phyloP scores from a whole-genome alignment of 441 rosid genomes.

The Syzygium malaccense region DNA sequence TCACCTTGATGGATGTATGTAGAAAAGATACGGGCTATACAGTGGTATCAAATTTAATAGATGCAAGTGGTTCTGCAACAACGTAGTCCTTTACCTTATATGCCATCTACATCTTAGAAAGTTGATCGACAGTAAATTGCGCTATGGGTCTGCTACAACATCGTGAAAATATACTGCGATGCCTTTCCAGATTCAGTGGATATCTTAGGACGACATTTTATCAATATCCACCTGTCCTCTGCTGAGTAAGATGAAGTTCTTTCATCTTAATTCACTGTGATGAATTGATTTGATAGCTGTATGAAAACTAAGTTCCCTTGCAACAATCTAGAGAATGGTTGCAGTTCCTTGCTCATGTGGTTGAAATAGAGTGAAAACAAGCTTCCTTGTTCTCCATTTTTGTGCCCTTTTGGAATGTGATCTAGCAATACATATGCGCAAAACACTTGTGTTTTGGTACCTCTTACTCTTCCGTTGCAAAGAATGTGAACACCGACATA shows the following conservation, averaged over 20 bases:
- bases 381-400: background rate
- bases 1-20: conserved; percentile 19
- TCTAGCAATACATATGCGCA: background rate
- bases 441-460: background rate
- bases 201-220: conserved; percentile 14
- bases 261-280: background rate
- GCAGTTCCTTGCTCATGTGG: background rate
- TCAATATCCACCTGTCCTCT: conserved; percentile 15
- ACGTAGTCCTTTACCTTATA: background rate
- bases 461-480: background rate
- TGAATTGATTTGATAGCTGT: background rate
- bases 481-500: background rate
- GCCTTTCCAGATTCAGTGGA: conserved; percentile 22
- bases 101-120: background rate
- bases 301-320: background rate
- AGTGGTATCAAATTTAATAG: conserved; percentile 19
- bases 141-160: conserved; percentile 16
- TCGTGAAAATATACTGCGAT: conserved; percentile 14
- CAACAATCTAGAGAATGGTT: background rate
- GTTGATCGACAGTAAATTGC: background rate
- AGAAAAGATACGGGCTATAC: conserved; percentile 12
- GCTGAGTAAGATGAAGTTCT: conserved; percentile 16
- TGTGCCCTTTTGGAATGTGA: background rate
- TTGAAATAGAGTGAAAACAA: background rate
- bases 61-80: conserved; percentile 6